phyloP scores from a whole-genome alignment of 345 rosid genomes.

The Eucalyptus cloeziana region DNA sequence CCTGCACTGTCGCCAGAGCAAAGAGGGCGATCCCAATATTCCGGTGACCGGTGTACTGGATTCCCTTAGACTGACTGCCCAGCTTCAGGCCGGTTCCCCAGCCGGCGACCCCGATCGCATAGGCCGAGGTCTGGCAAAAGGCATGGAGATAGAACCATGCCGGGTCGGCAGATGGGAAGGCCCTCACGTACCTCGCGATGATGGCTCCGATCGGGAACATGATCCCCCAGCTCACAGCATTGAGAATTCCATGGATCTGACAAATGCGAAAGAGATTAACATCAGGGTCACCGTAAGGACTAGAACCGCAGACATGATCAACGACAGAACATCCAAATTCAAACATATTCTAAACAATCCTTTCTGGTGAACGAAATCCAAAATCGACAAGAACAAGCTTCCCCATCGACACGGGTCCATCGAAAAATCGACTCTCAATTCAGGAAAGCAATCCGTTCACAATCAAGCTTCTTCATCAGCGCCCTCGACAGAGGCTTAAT shows the following conservation, averaged over 20 bases:
- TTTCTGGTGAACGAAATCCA: not conserved
- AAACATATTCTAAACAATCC: not conserved
- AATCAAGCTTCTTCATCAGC: not conserved
- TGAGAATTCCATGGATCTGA: constrained; percentile 85
- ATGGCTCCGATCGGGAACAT: constrained; percentile 63
- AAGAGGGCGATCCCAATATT: constrained; percentile 68
- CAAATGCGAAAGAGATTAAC: not conserved
- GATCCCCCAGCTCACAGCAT: constrained; percentile 83
- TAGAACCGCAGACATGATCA: not conserved
- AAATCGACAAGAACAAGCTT: not conserved
- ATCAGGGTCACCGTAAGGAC: not conserved
- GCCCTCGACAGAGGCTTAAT: not conserved
- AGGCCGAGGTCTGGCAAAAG: constrained; percentile 62
- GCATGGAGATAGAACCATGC: constrained; percentile 82
- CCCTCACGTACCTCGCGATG: constrained; percentile 61
- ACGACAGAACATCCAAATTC: not conserved
- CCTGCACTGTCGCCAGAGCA: constrained; percentile 69
- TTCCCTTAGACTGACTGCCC: constrained; percentile 51
- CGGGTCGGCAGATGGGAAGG: constrained; percentile 70
- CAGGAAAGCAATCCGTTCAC: not conserved
- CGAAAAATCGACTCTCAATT: not conserved
- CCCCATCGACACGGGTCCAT: not conserved
- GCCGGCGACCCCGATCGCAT: constrained; percentile 73
- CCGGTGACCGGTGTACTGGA: constrained; percentile 27
- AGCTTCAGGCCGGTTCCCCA: constrained; percentile 90